These are phyloP conservation scores for Alternaria hordeiaustralica DNA, from an alignment of 2,329 filamentous ascomycete species.

Conservation along the genomic window DNA sequence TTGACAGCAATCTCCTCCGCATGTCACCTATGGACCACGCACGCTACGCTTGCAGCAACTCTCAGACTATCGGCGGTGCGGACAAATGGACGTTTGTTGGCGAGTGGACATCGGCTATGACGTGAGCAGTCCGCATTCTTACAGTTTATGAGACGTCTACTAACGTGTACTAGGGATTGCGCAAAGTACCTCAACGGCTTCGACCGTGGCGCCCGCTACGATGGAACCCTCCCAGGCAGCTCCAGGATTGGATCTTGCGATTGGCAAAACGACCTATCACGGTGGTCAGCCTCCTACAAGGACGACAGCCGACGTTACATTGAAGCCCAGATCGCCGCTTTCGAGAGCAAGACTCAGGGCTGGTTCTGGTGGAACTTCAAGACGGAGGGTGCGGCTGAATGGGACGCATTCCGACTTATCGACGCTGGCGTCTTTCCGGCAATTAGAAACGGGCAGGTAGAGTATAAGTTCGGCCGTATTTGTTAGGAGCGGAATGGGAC, in stretches of 20 bases:
- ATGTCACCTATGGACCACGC: constrained; percentile 62
- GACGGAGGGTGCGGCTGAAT: constrained; percentile 60
- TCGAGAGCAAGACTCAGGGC: constrained; percentile 59
- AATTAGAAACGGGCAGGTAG: constrained; percentile 24
- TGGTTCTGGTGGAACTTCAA: constrained; percentile 68
- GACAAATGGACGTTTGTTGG: constrained; percentile 69
- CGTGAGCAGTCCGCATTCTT: constrained; percentile 33
- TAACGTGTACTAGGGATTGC: constrained; percentile 51
- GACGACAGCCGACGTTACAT: constrained; percentile 60
- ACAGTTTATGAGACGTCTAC: neutral
- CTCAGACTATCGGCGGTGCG: constrained; percentile 54
- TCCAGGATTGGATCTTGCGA: constrained; percentile 62
- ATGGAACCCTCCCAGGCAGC: constrained; percentile 60
- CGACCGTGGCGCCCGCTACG: constrained; percentile 65
- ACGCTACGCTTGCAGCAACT: constrained; percentile 62
- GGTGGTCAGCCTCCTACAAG: constrained; percentile 55
- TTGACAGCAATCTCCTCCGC: constrained; percentile 59
- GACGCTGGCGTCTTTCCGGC: constrained; percentile 60
- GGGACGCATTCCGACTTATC: constrained; percentile 59
- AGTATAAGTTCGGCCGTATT: constrained; percentile 28
- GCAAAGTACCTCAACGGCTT: constrained; percentile 61
- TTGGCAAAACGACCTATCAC: constrained; percentile 56
- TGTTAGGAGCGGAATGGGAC: constrained; percentile 20
- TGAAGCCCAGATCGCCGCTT: constrained; percentile 62
- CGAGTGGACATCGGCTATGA: constrained; percentile 73